phyloP scores from a whole-genome alignment of 2,329 filamentous ascomycete genomes.

The Chrysoporthe cubensis region DNA sequence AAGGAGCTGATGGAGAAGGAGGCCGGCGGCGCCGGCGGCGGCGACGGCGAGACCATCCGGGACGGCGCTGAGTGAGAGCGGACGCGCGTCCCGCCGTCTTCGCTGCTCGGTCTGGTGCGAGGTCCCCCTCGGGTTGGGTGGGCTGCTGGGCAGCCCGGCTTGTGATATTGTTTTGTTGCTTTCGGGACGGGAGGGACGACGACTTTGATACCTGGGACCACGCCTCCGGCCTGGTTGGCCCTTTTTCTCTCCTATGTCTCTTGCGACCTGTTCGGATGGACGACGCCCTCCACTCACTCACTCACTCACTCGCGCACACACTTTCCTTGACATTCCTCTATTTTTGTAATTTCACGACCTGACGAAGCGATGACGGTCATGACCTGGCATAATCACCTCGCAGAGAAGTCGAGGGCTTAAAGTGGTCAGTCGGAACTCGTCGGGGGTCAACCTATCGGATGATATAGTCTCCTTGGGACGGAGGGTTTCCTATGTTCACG shows the following conservation, averaged over 20 bases:
- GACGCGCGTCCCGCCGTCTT: no score
- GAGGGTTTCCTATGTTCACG: background rate
- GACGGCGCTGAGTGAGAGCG: background rate
- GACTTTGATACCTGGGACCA: constrained; percentile 7
- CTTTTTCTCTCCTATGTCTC: constrained; percentile 14
- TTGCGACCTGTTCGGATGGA: background rate
- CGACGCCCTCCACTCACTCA: constrained; percentile 19
- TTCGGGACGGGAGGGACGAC: background rate
- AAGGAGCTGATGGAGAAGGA: constrained; percentile 25
- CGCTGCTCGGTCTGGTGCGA: no score
- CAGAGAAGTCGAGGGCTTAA: background rate
- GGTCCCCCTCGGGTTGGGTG: no score
- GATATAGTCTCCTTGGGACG: background rate
- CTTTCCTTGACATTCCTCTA: background rate
- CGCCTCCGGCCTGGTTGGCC: background rate
- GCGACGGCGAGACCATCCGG: background rate
- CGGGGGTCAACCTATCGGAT: background rate
- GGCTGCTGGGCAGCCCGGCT: no score
- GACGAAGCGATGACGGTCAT: constrained; percentile 26
- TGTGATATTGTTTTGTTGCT: no score
- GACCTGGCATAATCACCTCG: constrained; percentile 25
- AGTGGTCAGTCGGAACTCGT: background rate
- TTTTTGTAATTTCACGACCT: constrained; percentile 15
- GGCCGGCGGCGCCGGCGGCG: background rate
- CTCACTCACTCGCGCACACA: background rate